phyloP scores from a whole-genome alignment of 768 basidiomycete genomes.

The Termitomyces heimii region DNA sequence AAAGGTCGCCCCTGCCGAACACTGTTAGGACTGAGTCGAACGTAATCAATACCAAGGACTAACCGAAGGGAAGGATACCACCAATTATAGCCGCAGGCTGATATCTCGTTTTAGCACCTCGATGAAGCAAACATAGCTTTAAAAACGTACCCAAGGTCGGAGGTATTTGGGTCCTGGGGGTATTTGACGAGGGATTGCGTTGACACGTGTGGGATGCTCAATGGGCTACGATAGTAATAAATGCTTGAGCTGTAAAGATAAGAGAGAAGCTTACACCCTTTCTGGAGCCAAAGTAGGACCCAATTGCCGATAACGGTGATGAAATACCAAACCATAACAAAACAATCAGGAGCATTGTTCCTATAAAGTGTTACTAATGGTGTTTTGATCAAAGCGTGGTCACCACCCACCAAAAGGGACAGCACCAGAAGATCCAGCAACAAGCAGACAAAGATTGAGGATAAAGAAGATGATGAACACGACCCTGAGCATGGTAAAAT shows the following conservation, averaged over 20 bases:
- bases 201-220: constrained; percentile 81
- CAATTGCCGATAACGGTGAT: constrained; percentile 80
- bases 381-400: neutral
- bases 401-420: constrained; percentile 79
- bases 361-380: constrained; percentile 25
- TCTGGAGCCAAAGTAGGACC: constrained; percentile 80
- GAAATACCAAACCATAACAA: constrained; percentile 93
- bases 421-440: constrained; percentile 86
- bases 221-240: constrained; percentile 44
- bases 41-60: constrained; percentile 10
- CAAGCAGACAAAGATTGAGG: constrained; percentile 86
- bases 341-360: constrained; percentile 80
- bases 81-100: constrained; percentile 74
- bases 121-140: neutral
- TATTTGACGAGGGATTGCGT: constrained; percentile 94
- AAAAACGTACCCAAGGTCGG: constrained; percentile 59
- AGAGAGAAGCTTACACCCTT: constrained; percentile 60
- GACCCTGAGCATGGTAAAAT: constrained; percentile 36
- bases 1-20: constrained; percentile 76
- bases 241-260: neutral
- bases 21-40: neutral
- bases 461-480: constrained; percentile 84
- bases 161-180: constrained; percentile 85
- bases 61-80: constrained; percentile 89
- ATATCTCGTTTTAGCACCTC: neutral